phyloP scores from a whole-genome alignment of 164 flowering plant species.

The Echeveria elegans region DNA sequence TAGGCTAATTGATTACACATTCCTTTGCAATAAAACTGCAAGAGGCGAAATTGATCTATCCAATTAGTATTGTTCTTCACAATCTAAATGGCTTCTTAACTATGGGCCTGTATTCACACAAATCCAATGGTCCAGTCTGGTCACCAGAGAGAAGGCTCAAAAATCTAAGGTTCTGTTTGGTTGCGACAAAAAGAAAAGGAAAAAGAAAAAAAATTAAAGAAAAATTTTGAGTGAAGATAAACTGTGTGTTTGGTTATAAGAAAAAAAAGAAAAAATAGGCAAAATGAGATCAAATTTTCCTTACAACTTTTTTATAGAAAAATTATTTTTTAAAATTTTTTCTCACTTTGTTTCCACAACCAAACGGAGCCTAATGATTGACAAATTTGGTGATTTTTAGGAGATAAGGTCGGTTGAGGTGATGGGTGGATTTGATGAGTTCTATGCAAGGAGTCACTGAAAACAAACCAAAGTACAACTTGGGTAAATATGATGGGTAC shows the following conservation, averaged over 20 bases:
- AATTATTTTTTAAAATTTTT: too few relatives aligned
- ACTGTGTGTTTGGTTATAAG: too few relatives aligned
- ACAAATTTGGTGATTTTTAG: neutral
- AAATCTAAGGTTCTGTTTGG: too few relatives aligned
- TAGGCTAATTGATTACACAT: neutral
- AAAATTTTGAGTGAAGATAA: too few relatives aligned
- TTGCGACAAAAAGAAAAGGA: too few relatives aligned
- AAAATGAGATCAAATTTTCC: too few relatives aligned
- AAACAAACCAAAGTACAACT: slow-evolving; percentile 4
- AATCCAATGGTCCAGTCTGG: neutral
- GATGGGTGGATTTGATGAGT: neutral
- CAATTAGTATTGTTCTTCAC: neutral
- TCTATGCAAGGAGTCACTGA: neutral
- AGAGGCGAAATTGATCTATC: neutral
- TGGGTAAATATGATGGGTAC: neutral
- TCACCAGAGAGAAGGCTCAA: neutral
- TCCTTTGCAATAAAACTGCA: neutral
- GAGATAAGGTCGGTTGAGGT: neutral
- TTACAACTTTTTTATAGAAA: too few relatives aligned
- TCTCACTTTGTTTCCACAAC: too few relatives aligned
- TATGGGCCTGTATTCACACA: neutral
- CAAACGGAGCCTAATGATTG: too few relatives aligned
- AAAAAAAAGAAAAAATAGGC: too few relatives aligned
- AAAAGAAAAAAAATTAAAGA: too few relatives aligned
- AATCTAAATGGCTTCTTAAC: too few relatives aligned